Evolutionary conservation across 306 rosid genomes (phyloP), one percentile per base, ranked within the genome.

Genomic region (Geum urbanum): DNA sequence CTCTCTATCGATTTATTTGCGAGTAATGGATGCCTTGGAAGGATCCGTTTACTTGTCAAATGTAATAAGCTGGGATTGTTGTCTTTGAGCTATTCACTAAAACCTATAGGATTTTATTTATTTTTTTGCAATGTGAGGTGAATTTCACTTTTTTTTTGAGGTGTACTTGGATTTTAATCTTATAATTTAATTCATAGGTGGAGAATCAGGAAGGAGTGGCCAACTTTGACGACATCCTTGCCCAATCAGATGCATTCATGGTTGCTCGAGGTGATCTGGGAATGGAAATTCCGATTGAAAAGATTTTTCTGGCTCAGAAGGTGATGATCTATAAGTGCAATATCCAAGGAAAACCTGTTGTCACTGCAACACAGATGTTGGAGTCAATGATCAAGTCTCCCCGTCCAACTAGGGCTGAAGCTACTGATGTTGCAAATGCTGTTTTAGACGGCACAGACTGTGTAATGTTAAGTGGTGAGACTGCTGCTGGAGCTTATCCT

Each of bases 151-250:
- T 47, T 66, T 71, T 66, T 24, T 24, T n/a, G n/a, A n/a, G 27
- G 47, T 22, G 19, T 58, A 7, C n/a, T 27, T 41, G 59, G 10
- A 59, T 14, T 48, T 67, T 59, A 48, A 52, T 60, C 45, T 18
- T 45, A 37, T 65, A 63, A 49, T 50, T 73, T 74, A 69, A 47
- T 44, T 80, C 70, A 52, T 80, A 94, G 99, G 99, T 94, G 74
- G 99, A 94, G 78, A 94, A 94, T 72, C 99, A 91, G 82, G 97
- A 94, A 76, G 99, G 98, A 18, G 98, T 94, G 76, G 98, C 98
- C 18, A 94, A 94, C 75, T 94, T 94, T 76, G 98, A 94, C 66
- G 98, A 94, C 60, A 94, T 94, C 84, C 90, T 94, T 65, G 91
- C 97, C 50, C 87, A 94, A 48, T 73, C 98, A 12, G 98, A 94